Evolutionary conservation across 257 asterid species (phyloP).

Genomic region (Leptodermis oblonga): DNA sequence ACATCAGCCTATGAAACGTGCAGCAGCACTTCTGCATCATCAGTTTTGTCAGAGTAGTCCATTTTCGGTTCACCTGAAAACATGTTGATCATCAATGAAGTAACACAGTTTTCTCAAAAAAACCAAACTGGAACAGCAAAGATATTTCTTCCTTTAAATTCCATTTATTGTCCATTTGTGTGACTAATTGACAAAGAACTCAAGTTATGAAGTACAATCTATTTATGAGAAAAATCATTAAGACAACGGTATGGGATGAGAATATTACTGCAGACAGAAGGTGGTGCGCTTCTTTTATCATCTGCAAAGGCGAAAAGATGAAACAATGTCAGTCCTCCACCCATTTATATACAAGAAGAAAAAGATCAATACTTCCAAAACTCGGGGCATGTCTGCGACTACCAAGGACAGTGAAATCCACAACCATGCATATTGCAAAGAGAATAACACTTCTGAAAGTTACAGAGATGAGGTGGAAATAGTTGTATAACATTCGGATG

Average conservation of each 20-base stretch:
- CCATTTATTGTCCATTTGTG: not conserved
- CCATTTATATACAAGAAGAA: not conserved
- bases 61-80: constrained; percentile 46
- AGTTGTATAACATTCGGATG: not conserved
- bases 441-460: not conserved
- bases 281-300: constrained; percentile 15
- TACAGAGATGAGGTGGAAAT: not conserved
- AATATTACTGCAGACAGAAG: constrained; percentile 21
- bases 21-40: constrained; percentile 25
- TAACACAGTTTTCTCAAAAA: not conserved
- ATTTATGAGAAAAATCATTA: not conserved
- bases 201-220: not conserved
- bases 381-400: not conserved
- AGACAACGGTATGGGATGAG: constrained; percentile 6
- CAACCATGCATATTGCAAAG: not conserved
- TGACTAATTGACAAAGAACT: not conserved
- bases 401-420: not conserved
- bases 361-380: not conserved
- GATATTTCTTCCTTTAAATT: not conserved
- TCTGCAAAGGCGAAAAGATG: constrained; percentile 16
- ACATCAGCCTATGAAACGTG: constrained; percentile 32
- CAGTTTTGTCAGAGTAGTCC: constrained; percentile 25
- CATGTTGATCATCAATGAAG: not conserved
- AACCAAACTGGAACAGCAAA: not conserved
- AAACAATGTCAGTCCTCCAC: not conserved